Evolutionary conservation across 73 alveolate genomes (phyloP).

Genomic region (Effrenium voratum): DNA sequence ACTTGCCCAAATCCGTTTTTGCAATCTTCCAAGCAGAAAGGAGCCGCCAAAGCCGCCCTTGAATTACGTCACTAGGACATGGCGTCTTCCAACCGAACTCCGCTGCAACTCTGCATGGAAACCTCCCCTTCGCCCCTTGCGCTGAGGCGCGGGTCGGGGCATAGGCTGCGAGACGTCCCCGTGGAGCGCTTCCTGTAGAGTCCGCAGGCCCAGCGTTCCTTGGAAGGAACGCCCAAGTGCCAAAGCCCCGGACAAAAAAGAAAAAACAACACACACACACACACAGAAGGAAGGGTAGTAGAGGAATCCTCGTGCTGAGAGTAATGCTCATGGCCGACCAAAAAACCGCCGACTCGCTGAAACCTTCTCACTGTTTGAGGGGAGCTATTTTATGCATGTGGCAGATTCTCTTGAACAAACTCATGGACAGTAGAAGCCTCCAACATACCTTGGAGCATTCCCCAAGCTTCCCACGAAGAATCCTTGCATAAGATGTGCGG

Average conservation of each 20-base stretch:
- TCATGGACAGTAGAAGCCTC: too few species aligned
- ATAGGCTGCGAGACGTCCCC: slow-evolving; percentile 84
- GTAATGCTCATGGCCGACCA: too few species aligned
- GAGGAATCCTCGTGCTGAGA: neutral
- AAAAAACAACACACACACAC: neutral
- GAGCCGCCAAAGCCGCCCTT: too few species aligned
- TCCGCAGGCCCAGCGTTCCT: slow-evolving; percentile 70
- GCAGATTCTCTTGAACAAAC: too few species aligned
- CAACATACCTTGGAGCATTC: too few species aligned
- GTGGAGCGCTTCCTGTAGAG: slow-evolving; percentile 67
- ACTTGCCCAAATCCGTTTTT: too few species aligned
- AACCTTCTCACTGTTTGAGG: neutral
- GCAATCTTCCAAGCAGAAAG: too few species aligned
- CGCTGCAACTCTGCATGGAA: neutral
- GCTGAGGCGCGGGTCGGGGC: slow-evolving; percentile 51
- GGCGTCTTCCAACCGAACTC: too few species aligned
- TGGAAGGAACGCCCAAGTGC: neutral
- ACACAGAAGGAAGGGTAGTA: neutral
- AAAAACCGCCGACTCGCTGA: too few species aligned
- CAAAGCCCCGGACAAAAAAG: neutral
- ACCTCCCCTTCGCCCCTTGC: neutral
- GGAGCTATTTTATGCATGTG: neutral
- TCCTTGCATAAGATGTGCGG: too few species aligned
- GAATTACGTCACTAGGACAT: too few species aligned
- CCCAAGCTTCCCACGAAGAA: too few species aligned